A percentile compares a stretch with the other conserved stretches of the same genome.
Conservation (phyloP, 202 grass and related monocot species). For the Schoenoplectus tabernaemontani region DNA sequence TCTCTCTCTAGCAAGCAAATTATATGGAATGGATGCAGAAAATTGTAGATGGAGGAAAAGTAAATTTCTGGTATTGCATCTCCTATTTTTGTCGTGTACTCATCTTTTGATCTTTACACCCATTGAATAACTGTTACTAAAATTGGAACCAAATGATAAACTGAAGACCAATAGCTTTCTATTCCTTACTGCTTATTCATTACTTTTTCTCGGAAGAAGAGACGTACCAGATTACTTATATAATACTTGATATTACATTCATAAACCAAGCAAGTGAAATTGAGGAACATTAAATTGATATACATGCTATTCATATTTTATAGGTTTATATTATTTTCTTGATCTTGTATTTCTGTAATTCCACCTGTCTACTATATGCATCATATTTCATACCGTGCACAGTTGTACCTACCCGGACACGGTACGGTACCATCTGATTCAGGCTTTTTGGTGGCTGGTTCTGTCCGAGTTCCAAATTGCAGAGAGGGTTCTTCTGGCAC, state of each 20-base stretch:
- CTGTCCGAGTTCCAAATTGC: not conserved
- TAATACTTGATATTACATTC: not conserved
- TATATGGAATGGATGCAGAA: not conserved
- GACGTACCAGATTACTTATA: not conserved
- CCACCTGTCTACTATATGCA: conserved; percentile 11
- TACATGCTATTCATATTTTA: not conserved
- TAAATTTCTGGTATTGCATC: too few relatives aligned
- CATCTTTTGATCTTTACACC: not conserved
- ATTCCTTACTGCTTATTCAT: not conserved
- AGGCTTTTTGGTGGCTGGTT: not conserved
- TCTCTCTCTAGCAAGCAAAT: not conserved
- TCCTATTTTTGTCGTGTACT: not conserved
- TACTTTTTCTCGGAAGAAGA: not conserved
- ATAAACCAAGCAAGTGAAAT: not conserved
- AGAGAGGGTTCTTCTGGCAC: not conserved
- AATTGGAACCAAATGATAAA: too few relatives aligned
- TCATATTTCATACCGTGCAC: conserved; percentile 36
- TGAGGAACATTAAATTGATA: not conserved
- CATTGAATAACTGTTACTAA: not conserved
- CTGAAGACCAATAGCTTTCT: too few relatives aligned
- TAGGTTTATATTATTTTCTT: not conserved
- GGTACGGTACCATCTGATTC: not conserved
- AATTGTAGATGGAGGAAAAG: not conserved
- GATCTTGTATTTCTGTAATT: not conserved
- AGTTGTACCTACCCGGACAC: conserved; percentile 39